Base-by-base conservation (phyloP, 768 basidiomycete species). In the Tremella mesenterica region DNA sequence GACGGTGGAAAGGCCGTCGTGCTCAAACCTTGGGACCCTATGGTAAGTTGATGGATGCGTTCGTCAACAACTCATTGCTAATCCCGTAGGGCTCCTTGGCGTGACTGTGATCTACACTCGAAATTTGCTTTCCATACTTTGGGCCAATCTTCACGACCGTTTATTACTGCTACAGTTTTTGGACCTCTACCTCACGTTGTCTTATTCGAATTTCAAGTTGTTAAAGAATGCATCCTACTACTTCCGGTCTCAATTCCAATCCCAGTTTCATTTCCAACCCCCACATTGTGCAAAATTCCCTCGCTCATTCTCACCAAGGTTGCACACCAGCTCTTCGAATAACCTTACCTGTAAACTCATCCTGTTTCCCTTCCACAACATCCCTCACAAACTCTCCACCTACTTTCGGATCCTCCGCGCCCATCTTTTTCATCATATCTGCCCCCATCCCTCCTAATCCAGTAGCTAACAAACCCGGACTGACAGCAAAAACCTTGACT, bases 21-120 rank as follows among this genome's bases (percentile, higher is more conserved):
- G 23, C 76, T 95, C n/a, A 83, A 88, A 1, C 79, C 85, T 28
- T 97, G 90, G 90, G 92, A 96, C 72, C 87, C 88, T 3, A 85
- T 89, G 86, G 87, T 63, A 46, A 56, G 61, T 58, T 9, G 5
- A 41, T n/a, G n/a, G n/a, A n/a, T n/a, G n/a, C n/a, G n/a, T n/a
- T n/a, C n/a, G n/a, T n/a, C 10, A 50, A 18, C 27, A 10, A 30
- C 13, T 14, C 9, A 9, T 6, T 34, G 46, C 43, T 27, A 18
- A 27, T 7, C 23, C 18, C 9, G 8, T 41, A 53, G 52, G 52
- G 52, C 26, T 16, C 52, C 34, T 27, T 53, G 48, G 52, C 52
- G 12, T 53, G 45, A 48, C n/a, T n/a, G n/a, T n/a, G n/a, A n/a
- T n/a, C n/a, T n/a, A n/a, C n/a, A n/a, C n/a, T n/a, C n/a, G n/a